Evolutionary conservation across 1,139 yeast genomes (phyloP), one percentile per base, ranked within the genome.

Genomic region (Yamadazyma taylorii): DNA sequence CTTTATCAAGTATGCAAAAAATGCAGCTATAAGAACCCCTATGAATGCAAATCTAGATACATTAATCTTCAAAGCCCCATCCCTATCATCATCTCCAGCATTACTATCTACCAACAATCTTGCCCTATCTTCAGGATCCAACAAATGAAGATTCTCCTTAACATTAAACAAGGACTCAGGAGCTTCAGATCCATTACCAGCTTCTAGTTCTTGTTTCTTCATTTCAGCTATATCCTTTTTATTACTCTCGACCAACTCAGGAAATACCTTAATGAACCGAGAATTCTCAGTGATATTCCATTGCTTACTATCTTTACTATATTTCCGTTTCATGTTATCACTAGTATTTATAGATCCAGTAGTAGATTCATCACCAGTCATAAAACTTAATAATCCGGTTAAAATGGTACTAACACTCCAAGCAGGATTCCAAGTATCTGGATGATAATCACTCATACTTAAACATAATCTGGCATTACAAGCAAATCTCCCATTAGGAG

Each of bases 351-450:
- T 66, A 17, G 69, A 61, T 0, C 74, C 74, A 2, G 73, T 64
- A 26, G 74, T 68, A 23, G 51, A 46, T 39, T 68, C 74, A 37
- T 64, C 60, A n/a, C 48, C 90, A 73, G 46, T 88, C 97, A 89
- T 89, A 53, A 89, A 89, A 55, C 95, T 85, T 46, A 89, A 64
- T 34, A 89, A 65, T 0, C 97, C 97, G 7, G 82, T 85, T 50
- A 89, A 68, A 21, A 89, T 89, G 0, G 96, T 87, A 22, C 86
- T 71, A 12, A 88, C 96, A 41, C 88, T 81, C 97, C 97, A 89
- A 10, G 95, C 89, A 1, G 97, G 96, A 58, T 89, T 88, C 97
- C 97, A 89, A 1, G 85, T 68, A 57, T 87, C 94, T 8, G 96
- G 97, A 51, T 90, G 97, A 59, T 79, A 89, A 46, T 90, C 97